Base-by-base conservation (phyloP, 768 basidiomycete genomes). In the Pleurotus giganteus region DNA sequence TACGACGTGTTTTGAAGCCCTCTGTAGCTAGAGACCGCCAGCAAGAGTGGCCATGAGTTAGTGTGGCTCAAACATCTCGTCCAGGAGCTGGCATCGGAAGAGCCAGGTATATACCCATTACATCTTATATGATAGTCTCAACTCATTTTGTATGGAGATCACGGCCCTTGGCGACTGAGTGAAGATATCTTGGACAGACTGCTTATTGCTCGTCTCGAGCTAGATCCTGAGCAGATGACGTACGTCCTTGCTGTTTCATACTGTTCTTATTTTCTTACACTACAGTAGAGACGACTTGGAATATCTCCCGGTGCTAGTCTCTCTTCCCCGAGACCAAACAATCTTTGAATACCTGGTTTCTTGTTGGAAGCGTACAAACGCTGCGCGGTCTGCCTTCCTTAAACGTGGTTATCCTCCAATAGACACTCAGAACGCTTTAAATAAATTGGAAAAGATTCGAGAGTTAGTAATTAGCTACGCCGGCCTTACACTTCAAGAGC, bases 321-420 rank as follows among this genome's bases (percentile, higher is more conserved):
- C 88, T 21, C 73, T 98, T 15, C 92, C 94, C 7, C 60, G 81
- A 6, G 71, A 85, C 53, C 85, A 93, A 68, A 94, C 95, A 0
- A 78, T 84, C 0, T 93, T 96, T 56, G 92, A 97, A 64, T 98
- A 93, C 66, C 77, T 99, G 21, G 80, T 92, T 7, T 88, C 88
- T 17, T 88, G 89, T 63, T 99, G 96, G 96, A 94, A 91, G 70
- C 82, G 95, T n/a, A 61, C 89, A 37, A 88, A 89, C 58, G 58
- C 71, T 5, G 77, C 78, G 12, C 75, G 77, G 56, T 69, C 76
- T 34, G 71, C 76, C 15, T 65, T 91, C 19, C 57, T 82, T 41
- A 91, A 86, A 65, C 52, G 88, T 85, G 79, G 77, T 41, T 84
- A 89, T 68, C 70, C 79, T 13, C 82, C 85, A 21, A 71, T 80